Conservation (phyloP, 768 basidiomycete genomes). For the Rhodotorula diobovata region DNA sequence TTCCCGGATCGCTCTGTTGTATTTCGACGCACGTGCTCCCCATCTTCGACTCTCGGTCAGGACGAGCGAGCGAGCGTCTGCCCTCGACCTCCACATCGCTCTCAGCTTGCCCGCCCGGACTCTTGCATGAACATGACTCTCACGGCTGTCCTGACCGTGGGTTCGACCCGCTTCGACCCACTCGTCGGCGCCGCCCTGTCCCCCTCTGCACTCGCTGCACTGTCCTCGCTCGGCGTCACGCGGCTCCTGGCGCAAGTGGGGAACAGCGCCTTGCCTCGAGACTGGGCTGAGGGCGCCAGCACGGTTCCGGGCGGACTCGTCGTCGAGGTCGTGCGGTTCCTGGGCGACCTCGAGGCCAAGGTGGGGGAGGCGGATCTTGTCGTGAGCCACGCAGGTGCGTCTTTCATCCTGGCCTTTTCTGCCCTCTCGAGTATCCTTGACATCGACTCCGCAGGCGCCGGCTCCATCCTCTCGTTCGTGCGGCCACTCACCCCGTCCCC, state of each 20-base stretch:
- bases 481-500: background rate
- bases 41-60: no score
- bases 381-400: constrained; percentile 87
- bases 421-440: background rate
- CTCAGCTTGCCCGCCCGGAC: background rate
- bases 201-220: constrained; percentile 12
- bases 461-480: constrained; percentile 65
- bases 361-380: constrained; percentile 68
- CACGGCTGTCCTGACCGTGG: constrained; percentile 38
- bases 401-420: no score
- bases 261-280: constrained; percentile 6
- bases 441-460: constrained; percentile 61
- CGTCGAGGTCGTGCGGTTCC: constrained; percentile 69
- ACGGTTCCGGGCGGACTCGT: constrained; percentile 48
- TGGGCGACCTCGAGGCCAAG: constrained; percentile 63
- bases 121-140: background rate
- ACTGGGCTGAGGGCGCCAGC: background rate
- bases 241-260: constrained; percentile 35
- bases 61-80: no score
- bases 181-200: constrained; percentile 35
- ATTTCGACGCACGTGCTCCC: no score
- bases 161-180: constrained; percentile 36
- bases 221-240: constrained; percentile 15
- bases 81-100: background rate
- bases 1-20: background rate